phyloP scores from a whole-genome alignment of 805 yeast genomes.

The Candida insectalens region DNA sequence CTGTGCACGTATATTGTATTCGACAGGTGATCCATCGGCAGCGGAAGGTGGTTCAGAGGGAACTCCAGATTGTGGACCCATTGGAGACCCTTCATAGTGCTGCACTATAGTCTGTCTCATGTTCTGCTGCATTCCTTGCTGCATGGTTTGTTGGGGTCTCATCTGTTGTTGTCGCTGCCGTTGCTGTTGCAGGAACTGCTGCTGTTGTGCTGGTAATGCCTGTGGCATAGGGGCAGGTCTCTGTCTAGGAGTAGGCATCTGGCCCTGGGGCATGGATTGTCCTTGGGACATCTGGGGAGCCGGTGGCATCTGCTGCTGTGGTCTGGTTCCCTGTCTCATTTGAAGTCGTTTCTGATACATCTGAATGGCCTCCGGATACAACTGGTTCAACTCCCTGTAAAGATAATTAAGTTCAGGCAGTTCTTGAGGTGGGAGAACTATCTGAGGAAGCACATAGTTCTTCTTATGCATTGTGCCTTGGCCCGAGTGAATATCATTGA shows the following conservation, averaged over 20 bases:
- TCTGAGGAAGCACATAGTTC: slow-evolving; percentile 31
- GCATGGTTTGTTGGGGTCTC: slow-evolving; percentile 6
- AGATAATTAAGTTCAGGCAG: slow-evolving; percentile 41
- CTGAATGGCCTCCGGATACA: slow-evolving; percentile 42
- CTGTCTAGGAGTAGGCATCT: slow-evolving; percentile 13
- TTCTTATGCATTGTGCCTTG: slow-evolving; percentile 18
- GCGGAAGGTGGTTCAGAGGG: too few relatives aligned
- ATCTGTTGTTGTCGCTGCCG: slow-evolving; percentile 1
- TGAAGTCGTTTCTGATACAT: slow-evolving; percentile 20
- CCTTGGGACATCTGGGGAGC: slow-evolving; percentile 7
- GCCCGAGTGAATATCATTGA: slow-evolving; percentile 25
- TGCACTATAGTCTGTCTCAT: too few relatives aligned
- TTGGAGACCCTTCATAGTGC: too few relatives aligned
- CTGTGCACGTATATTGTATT: slow-evolving; percentile 8
- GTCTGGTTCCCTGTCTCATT: slow-evolving; percentile 11
- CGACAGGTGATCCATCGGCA: too few relatives aligned
- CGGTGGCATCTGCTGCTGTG: slow-evolving; percentile 6
- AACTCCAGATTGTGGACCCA: too few relatives aligned
- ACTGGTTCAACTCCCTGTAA: slow-evolving; percentile 27
- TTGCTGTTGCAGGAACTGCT: slow-evolving; percentile 13
- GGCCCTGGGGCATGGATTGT: slow-evolving; percentile 9
- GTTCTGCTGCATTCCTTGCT: too few relatives aligned
- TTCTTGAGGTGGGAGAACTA: slow-evolving; percentile 44
- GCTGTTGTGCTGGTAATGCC: slow-evolving; percentile 11
- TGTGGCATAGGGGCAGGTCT: slow-evolving; percentile 9